These are phyloP conservation scores for Trichoderma atrobrunneum DNA, from an alignment of 2,329 filamentous ascomycete species.

Conservation along the genomic window DNA sequence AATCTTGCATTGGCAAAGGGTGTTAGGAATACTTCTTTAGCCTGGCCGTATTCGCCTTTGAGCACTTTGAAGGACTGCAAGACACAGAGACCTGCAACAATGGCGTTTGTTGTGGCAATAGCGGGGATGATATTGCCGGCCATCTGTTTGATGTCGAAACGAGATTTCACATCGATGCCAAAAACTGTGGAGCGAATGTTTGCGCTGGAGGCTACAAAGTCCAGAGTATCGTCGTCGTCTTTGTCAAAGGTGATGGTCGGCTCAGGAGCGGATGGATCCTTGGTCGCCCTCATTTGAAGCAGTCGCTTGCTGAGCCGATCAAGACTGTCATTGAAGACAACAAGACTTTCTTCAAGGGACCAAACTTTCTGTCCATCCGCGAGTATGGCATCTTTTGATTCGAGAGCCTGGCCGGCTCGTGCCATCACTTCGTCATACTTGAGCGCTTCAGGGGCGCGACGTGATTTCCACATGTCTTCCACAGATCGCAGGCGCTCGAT, in stretches of 20 bases:
- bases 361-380: conserved; percentile 72
- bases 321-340: conserved; percentile 83
- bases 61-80: conserved; percentile 91
- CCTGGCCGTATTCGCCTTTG: conserved; percentile 64
- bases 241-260: conserved; percentile 88
- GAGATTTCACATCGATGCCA: conserved; percentile 80
- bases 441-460: conserved; percentile 70
- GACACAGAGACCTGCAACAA: conserved; percentile 89
- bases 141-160: conserved; percentile 99
- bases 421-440: conserved; percentile 61
- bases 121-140: conserved; percentile 98
- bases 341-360: conserved; percentile 79
- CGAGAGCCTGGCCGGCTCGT: conserved; percentile 48
- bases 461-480: conserved; percentile 94
- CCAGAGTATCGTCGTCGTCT: conserved; percentile 89
- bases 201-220: conserved; percentile 87
- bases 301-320: conserved; percentile 72
- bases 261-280: conserved; percentile 47
- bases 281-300: conserved; percentile 56
- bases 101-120: conserved; percentile 96
- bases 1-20: conserved; percentile 59
- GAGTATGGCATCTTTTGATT: conserved; percentile 53
- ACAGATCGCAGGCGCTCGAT: conserved; percentile 79
- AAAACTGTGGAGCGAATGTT: conserved; percentile 91
- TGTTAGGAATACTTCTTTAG: conserved; percentile 83